phyloP scores from a whole-genome alignment of 73 alveolate genomes.

The Uronychia binucleata region DNA sequence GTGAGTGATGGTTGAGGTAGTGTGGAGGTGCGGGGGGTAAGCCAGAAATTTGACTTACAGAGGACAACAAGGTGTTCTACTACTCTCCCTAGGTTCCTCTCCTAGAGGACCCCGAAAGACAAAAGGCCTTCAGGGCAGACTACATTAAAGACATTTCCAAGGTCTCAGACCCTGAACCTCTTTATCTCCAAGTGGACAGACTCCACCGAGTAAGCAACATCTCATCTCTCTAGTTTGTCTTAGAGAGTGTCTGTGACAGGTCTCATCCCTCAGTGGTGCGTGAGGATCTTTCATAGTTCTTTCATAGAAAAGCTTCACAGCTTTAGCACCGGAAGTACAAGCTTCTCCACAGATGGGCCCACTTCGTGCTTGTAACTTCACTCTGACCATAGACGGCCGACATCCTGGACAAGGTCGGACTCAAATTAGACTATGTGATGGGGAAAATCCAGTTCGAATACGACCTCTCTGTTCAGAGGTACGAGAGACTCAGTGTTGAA shows the following conservation, averaged over 20 bases:
- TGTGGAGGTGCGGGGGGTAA: too few species aligned
- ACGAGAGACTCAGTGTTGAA: constrained; percentile 30
- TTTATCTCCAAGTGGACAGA: constrained; percentile 13
- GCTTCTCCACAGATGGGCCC: constrained; percentile 59
- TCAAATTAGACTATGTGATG: constrained; percentile 30
- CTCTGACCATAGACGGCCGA: constrained; percentile 27
- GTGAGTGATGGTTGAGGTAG: neutral
- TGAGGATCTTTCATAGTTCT: constrained; percentile 35
- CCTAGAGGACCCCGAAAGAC: constrained; percentile 44
- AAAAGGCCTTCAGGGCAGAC: constrained; percentile 17
- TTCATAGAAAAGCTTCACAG: constrained; percentile 29
- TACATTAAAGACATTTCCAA: constrained; percentile 17
- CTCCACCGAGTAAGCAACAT: constrained; percentile 5
- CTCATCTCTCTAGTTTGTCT: neutral
- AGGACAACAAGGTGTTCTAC: constrained; percentile 34
- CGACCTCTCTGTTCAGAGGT: constrained; percentile 49
- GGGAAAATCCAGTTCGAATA: constrained; percentile 32
- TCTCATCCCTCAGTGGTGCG: constrained; percentile 43
- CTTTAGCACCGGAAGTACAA: constrained; percentile 51
- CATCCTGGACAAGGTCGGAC: constrained; percentile 54
- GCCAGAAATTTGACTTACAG: too few species aligned
- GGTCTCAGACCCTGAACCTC: constrained; percentile 44
- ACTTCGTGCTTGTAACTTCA: constrained; percentile 16
- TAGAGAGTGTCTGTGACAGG: constrained; percentile 10
- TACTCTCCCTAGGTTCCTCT: constrained; percentile 35